Base-by-base conservation (phyloP, 441 rosid genomes). In the Eutrema salsugineum region DNA sequence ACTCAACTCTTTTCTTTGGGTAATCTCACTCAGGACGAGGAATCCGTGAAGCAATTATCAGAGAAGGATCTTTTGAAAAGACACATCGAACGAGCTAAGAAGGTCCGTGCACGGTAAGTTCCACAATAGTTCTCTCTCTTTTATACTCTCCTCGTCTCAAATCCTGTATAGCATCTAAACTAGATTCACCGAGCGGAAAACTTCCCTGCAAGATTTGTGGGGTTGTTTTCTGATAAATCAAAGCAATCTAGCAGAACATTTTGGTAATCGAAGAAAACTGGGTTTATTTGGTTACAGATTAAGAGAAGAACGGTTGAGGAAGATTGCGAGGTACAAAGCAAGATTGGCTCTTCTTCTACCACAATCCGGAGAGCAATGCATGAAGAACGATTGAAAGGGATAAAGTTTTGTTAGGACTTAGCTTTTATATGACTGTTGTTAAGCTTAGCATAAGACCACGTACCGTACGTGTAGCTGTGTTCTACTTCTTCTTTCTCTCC, bases 341-440 rank as follows among this genome's bases (percentile, higher is more conserved):
- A 85, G 97, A 81, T 81, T 91, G 10, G 88, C 87, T 68, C 88
- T 88, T 68, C 89, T 91, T 63, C 87, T 91, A 55, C 97, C 97
- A 16, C 91, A 86, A 5, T 83, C 79, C 7, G 80, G 75, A 43
- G 95, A 91, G 75, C 90, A 86, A 68, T 76, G 79, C 40, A 82
- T 76, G 77, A 86, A 77, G 63, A 93, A 86, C 3, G 78, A 66
- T 9, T 28, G 2, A 39, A 72, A 33, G 8, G 57, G 70, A n/a
- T 63, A 36, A 30, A 32, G 48, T 43, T 42, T 49, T 59, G 61
- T 22, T 58, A 73, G 77, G 72, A 66, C 22, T 24, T 66, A 68
- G 70, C 59, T 6, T 48, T 56, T 36, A 62, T 39, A 61, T 53
- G 64, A 46, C 65, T 66, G 16, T 59, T 48, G 67, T 42, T 66